Percentiles rank a stretch among this genome's conserved stretches.
Conservation (phyloP, 2,329 filamentous ascomycete species). For the Tolypocladium paradoxum region DNA sequence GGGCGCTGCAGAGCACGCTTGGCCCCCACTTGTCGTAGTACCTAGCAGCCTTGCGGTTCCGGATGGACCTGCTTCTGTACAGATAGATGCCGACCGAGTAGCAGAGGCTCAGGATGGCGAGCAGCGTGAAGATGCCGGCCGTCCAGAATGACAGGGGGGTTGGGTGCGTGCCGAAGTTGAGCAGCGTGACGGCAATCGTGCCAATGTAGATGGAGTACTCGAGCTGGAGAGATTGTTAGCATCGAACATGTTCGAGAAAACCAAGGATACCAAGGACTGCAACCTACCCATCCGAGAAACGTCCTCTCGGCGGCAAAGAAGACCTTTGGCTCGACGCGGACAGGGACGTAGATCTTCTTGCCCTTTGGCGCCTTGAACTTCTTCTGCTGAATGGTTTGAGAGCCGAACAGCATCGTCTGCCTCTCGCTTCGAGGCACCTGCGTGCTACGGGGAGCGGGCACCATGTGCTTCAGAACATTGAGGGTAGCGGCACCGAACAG, state of each 20-base stretch:
- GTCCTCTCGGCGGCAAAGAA: conserved; percentile 95
- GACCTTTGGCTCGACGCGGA: conserved; percentile 94
- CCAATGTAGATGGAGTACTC: conserved; percentile 95
- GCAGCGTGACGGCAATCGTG: conserved; percentile 70
- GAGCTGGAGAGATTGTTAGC: conserved; percentile 41
- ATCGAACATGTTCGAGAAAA: conserved; percentile 5
- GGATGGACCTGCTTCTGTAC: conserved; percentile 78
- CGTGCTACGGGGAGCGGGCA: conserved; percentile 44
- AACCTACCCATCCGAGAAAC: conserved; percentile 79
- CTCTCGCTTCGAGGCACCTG: conserved; percentile 47
- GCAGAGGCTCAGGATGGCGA: conserved; percentile 66
- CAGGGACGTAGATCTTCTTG: conserved; percentile 90
- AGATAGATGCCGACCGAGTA: conserved; percentile 81
- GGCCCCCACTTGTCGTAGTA: conserved; percentile 91
- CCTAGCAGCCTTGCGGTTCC: conserved; percentile 69
- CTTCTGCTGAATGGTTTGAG: conserved; percentile 43
- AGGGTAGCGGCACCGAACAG: conserved; percentile 30
- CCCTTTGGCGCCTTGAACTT: conserved; percentile 65
- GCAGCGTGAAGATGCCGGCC: conserved; percentile 67
- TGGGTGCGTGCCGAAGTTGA: conserved; percentile 64
- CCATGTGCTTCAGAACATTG: conserved; percentile 34
- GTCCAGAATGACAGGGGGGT: conserved; percentile 52
- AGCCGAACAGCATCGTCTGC: conserved; percentile 41
- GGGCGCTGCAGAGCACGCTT: conserved; percentile 58
- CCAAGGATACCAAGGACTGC: not conserved